Conservation (phyloP, 148 eudicot genomes). For the Rhododendron ovatum region DNA sequence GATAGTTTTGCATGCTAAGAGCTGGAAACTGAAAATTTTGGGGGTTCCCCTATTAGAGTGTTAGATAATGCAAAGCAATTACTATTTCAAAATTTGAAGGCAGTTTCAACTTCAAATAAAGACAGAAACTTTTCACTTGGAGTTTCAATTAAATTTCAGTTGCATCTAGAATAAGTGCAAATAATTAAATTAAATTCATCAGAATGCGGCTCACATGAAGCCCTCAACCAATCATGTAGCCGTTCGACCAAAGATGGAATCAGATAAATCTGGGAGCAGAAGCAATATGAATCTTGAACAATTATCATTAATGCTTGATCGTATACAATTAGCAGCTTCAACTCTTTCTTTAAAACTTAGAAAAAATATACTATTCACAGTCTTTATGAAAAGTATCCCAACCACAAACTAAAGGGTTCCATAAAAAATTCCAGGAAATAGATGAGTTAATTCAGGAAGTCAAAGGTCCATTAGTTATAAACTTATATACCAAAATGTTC, state of each 20-base stretch:
- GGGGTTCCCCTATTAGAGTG: not conserved
- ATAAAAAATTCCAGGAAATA: not conserved
- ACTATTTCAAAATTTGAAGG: not conserved
- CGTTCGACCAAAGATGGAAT: not conserved
- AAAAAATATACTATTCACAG: not conserved
- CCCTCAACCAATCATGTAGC: not conserved
- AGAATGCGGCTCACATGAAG: not conserved
- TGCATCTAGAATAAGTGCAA: not conserved
- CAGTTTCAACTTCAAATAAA: not conserved
- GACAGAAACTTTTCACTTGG: not conserved
- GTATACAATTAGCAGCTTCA: not conserved
- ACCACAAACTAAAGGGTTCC: not conserved
- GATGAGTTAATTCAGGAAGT: not conserved
- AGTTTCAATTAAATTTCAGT: not conserved
- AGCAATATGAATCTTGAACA: not conserved
- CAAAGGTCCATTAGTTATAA: not conserved
- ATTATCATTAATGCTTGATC: not conserved
- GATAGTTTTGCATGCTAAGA: not conserved
- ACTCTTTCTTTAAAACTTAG: not conserved
- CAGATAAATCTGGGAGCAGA: not conserved
- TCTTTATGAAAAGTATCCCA: not conserved
- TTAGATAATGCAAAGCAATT: not conserved
- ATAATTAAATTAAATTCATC: not conserved
- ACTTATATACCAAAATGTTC: not conserved
- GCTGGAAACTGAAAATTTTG: not conserved